These are phyloP conservation scores for Penicillium mononematosum DNA, from an alignment of 495 filamentous ascomycete genomes.

Conservation along the genomic window DNA sequence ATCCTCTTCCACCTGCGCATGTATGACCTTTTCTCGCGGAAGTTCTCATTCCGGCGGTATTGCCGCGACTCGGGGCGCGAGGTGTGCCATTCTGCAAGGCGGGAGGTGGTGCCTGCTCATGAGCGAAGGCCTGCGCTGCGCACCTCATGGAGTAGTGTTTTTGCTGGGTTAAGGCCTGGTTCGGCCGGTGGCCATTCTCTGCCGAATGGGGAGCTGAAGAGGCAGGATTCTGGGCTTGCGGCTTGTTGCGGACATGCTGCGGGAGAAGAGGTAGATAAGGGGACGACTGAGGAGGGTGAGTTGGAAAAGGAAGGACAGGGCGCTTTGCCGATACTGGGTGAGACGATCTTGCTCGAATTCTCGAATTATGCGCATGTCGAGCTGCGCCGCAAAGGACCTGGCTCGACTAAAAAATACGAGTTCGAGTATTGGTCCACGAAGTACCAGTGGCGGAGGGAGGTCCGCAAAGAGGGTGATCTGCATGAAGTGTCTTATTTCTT, in stretches of 20 bases:
- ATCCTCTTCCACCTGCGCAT: slow-evolving; percentile 95
- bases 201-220: slow-evolving; percentile 22
- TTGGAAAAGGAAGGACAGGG: neutral
- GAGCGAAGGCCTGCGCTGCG: slow-evolving; percentile 57
- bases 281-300: neutral
- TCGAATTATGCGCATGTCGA: slow-evolving; percentile 96
- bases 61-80: slow-evolving; percentile 91
- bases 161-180: slow-evolving; percentile 65
- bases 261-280: slow-evolving; percentile 32
- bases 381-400: slow-evolving; percentile 67
- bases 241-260: slow-evolving; percentile 22
- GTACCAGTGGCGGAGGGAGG: slow-evolving; percentile 81
- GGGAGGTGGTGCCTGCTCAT: slow-evolving; percentile 55
- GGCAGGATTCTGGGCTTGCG: slow-evolving; percentile 62
- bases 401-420: slow-evolving; percentile 74
- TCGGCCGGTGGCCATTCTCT: slow-evolving; percentile 38
- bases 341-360: slow-evolving; percentile 86
- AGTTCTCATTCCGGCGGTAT: slow-evolving; percentile 90
- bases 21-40: slow-evolving; percentile 82
- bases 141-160: slow-evolving; percentile 71
- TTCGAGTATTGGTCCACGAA: slow-evolving; percentile 88
- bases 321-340: slow-evolving; percentile 44
- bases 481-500: slow-evolving; percentile 74
- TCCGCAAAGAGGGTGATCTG: slow-evolving; percentile 59
- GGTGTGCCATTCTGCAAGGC: slow-evolving; percentile 81